Percentiles rank a stretch among this genome's conserved stretches.
phyloP scores from a whole-genome alignment of 2,329 filamentous ascomycete genomes.

The Neofusicoccum umdonicola region DNA sequence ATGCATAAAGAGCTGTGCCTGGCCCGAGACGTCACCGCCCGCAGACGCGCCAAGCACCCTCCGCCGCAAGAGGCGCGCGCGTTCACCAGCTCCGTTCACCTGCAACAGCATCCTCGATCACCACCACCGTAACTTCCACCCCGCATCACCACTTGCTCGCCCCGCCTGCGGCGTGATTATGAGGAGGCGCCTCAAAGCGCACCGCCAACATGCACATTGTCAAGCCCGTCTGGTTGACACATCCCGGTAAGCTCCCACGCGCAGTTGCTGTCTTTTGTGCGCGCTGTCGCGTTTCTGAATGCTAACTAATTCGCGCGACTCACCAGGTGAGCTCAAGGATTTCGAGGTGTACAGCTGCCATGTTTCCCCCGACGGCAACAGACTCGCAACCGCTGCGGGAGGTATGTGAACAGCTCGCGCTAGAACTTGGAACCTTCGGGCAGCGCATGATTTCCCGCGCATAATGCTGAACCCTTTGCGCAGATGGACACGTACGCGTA shows the following conservation, averaged over 20 bases:
- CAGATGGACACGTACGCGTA: conserved; percentile 93
- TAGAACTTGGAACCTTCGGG: neutral
- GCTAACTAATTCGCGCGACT: conserved; percentile 21
- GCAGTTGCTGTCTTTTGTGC: neutral
- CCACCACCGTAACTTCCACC: neutral
- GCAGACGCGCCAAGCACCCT: conserved; percentile 9
- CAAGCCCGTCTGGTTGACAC: conserved; percentile 93
- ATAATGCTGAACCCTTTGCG: conserved; percentile 26
- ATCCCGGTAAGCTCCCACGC: conserved; percentile 64
- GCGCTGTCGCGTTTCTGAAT: conserved; percentile 21
- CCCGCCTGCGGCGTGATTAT: conserved; percentile 14
- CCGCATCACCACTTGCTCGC: neutral
- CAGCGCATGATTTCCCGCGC: conserved; percentile 16
- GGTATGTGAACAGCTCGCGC: conserved; percentile 51
- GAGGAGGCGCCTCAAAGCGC: conserved; percentile 14
- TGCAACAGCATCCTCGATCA: conserved; percentile 10
- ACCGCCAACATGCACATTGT: conserved; percentile 59
- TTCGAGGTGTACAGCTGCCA: conserved; percentile 99
- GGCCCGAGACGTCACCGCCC: conserved; percentile 8
- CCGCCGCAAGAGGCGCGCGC: conserved; percentile 10
- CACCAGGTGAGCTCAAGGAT: conserved; percentile 88
- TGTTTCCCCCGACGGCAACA: conserved; percentile 88
- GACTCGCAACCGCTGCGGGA: conserved; percentile 91
- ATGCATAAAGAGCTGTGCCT: conserved; percentile 2
- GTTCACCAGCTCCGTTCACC: conserved; percentile 12